Evolutionary conservation across 208 protist genomes (phyloP), one percentile per base, ranked within the genome.

Genomic region (Phytomonas francai): DNA sequence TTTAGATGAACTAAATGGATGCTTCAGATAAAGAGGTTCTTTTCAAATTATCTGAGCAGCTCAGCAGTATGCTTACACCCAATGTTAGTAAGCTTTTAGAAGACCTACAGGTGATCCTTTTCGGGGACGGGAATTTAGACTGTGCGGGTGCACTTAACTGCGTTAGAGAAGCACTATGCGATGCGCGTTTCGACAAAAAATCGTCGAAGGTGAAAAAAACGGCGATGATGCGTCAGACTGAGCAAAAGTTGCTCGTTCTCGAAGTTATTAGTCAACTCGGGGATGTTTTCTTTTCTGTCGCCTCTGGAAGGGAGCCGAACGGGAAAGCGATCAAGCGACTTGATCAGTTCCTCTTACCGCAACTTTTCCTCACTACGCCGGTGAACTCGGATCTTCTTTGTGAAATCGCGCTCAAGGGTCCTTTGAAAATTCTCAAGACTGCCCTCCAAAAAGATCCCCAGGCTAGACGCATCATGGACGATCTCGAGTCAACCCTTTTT

Each of bases 321-420:
- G 66, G 31, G 14, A 73, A 70, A 32, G 28, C 62, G 6, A 60
- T 70, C 4, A 73, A 71, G 25, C 22, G 70, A 34, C 54, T 85
- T 33, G 72, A 83, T 27, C 67, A 85, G 25, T 63, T 73, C 5
- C 59, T 83, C 11, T 77, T 85, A 9, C 80, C 80, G 14, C 76
- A 72, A 29, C 56, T 85, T 0, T 85, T 85, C 49, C 30, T 85
- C 27, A 65, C 70, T 27, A 80, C 74, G 2, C 49, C 29, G 49
- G 31, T 85, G 0, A 76, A 67, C n/a, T 51, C 77, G 0, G 51
- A 63, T 54, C 70, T 64, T 45, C 66, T 75, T 8, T 67, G n/a
- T n/a, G 49, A 32, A 45, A 71, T 71, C 59, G 72, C 75, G 22
- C 45, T 77, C 28, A 62, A 36, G 27, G 6, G 36, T 12, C 63